Evolutionary conservation across 495 filamentous ascomycete genomes (phyloP), one percentile per base, ranked within the genome.

Genomic region (Aspergillus conjunctus): DNA sequence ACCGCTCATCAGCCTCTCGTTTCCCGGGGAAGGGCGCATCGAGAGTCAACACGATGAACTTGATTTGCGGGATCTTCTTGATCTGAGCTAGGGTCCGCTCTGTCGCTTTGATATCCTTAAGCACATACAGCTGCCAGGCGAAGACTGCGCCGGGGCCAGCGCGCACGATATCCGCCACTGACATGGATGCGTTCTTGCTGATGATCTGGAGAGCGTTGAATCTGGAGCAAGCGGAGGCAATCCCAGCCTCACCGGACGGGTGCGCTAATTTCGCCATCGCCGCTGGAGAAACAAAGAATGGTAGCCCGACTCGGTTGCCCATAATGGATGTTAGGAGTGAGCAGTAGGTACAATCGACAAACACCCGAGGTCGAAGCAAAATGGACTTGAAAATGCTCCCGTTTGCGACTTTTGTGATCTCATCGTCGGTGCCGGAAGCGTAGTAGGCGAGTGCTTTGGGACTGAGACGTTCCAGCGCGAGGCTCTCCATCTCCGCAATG

Each of bases 51-150:
- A 86, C 85, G 62, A 97, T 82, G 73, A 89, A 93, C 73, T 91
- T 93, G 76, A 90, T 90, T 9, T 77, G 73, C 58, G 84, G 80
- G 59, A 90, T 74, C 61, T 80, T 81, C 58, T 88, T 86, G 68
- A 97, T 88, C 60, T 91, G 83, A 31, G 79, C 80, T 31, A 97
- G 80, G 83, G 93, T 88, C 10, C 81, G 86, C 64, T 94, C 92
- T 74, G 87, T 91, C 77, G 92, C 94, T 60, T 79, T 77, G 15
- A 90, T 84, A 49, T 92, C 88, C 6, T 78, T 86, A 70, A 95
- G 91, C 20, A 93, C 90, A 73, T 97, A 97, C 4, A 97, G 75
- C 77, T 97, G 93, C 89, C 91, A 97, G 34, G 93, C 93, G 69
- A 96, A 92, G 4, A 92, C 76, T 68, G 95, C 90, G 3, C 81